phyloP scores from a whole-genome alignment of 768 basidiomycete species.

The Amylocystis lapponica region DNA sequence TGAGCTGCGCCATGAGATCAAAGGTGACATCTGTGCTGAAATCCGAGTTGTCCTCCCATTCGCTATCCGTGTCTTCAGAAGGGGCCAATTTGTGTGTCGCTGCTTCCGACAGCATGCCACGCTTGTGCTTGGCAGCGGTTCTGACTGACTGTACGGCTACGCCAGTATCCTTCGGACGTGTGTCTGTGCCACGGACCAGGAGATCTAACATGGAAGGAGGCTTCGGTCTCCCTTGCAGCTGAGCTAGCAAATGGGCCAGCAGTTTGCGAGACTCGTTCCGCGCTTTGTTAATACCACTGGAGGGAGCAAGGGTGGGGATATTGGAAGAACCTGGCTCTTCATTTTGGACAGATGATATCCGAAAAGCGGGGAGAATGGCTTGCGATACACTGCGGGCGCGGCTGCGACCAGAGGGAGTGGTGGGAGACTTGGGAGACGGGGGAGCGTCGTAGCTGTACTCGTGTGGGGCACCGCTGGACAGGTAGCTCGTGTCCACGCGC shows the following conservation, averaged over 20 bases:
- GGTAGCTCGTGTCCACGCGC: conserved; percentile 14
- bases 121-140: conserved; percentile 33
- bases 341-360: conserved; percentile 21
- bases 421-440: conserved; percentile 6
- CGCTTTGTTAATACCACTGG: conserved; percentile 33
- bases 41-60: conserved; percentile 24
- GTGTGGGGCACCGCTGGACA: no score
- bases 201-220: conserved; percentile 54
- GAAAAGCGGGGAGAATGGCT: conserved; percentile 21
- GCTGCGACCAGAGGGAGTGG: conserved; percentile 8
- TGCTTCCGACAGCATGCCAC: conserved; percentile 20
- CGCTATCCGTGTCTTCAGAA: conserved; percentile 32
- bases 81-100: conserved; percentile 9
- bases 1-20: conserved; percentile 56
- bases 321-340: conserved; percentile 20
- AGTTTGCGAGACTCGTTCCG: conserved; percentile 65
- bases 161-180: no score
- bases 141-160: conserved; percentile 40
- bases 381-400: conserved; percentile 23
- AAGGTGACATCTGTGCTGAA: conserved; percentile 67
- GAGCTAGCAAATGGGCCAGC: conserved; percentile 55
- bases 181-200: no score
- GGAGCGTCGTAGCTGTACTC: background rate
- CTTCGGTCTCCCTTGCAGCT: conserved; percentile 51
- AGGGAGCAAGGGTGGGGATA: conserved; percentile 12